Evolutionary conservation across 371 early-diverging fungal species (phyloP).

Genomic region (Syncephalis plumigaleata): DNA sequence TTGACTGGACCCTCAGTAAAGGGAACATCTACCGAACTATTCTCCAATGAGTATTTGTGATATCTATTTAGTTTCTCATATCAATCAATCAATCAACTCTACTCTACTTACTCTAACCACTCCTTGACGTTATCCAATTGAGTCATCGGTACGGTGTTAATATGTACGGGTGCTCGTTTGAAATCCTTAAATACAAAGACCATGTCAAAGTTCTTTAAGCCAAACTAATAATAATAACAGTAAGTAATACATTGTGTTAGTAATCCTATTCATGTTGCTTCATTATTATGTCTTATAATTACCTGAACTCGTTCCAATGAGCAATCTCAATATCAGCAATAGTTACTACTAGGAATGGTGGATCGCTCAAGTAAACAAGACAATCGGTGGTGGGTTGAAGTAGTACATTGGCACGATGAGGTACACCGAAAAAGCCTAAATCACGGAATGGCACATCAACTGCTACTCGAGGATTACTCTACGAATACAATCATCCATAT

Average conservation of each 20-base stretch:
- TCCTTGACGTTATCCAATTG: slow-evolving; percentile 94
- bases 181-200: slow-evolving; percentile 98
- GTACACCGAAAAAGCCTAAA: slow-evolving; percentile 95
- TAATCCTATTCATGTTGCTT: too few species aligned
- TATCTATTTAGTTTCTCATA: background rate
- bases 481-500: background rate
- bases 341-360: slow-evolving; percentile 90
- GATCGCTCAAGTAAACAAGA: slow-evolving; percentile 92
- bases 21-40: slow-evolving; percentile 72
- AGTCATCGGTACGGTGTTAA: slow-evolving; percentile 91
- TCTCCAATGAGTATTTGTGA: slow-evolving; percentile 9
- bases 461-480: slow-evolving; percentile 67
- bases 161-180: slow-evolving; percentile 75
- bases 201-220: slow-evolving; percentile 98
- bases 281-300: background rate
- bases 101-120: slow-evolving; percentile 75
- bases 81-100: background rate
- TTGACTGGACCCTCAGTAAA: slow-evolving; percentile 96
- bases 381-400: slow-evolving; percentile 96
- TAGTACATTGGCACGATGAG: slow-evolving; percentile 82
- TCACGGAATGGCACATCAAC: slow-evolving; percentile 92
- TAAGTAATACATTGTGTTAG: background rate
- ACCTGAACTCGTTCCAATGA: slow-evolving; percentile 91
- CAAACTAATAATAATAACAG: slow-evolving; percentile 39
- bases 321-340: slow-evolving; percentile 94